Conservation (phyloP, 176 grass and related monocot genomes). For the Metroxylon sagu region DNA sequence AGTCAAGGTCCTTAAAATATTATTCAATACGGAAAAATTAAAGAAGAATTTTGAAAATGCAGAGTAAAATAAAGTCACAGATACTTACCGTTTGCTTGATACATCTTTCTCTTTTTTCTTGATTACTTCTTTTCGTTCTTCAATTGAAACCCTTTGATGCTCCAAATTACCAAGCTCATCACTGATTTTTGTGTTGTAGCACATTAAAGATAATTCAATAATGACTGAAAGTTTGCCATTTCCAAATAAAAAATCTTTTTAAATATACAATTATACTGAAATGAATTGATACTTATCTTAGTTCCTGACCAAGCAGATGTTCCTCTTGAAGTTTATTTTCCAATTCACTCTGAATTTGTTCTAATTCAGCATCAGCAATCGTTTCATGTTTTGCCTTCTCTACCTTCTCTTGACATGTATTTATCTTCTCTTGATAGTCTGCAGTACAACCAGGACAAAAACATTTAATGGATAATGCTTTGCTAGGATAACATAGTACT, state of each 20-base stretch:
- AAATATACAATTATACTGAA: conserved; percentile 11
- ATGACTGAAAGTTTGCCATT: conserved; percentile 3
- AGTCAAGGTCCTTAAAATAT: no score
- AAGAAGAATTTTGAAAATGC: no score
- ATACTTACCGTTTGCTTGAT: conserved; percentile 44
- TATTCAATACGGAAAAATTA: no score
- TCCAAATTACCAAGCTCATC: conserved; percentile 52
- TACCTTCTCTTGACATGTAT: conserved; percentile 40
- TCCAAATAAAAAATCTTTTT: conserved; percentile 3
- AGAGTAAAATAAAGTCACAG: neutral
- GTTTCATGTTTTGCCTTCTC: conserved; percentile 45
- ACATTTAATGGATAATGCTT: no score
- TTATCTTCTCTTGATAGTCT: conserved; percentile 52
- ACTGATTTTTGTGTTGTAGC: conserved; percentile 40
- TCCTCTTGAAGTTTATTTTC: conserved; percentile 43
- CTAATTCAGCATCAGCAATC: conserved; percentile 46
- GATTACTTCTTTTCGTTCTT: conserved; percentile 35
- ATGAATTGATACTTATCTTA: conserved; percentile 60
- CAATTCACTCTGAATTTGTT: conserved; percentile 34
- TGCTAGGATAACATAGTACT: no score
- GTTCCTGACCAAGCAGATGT: conserved; percentile 41
- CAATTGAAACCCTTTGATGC: conserved; percentile 38
- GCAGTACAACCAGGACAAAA: neutral
- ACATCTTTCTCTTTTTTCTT: conserved; percentile 60
- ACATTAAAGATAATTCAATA: conserved; percentile 15